Base-by-base conservation (phyloP, 73 alveolate genomes). In the Tetrahymena borealis region DNA sequence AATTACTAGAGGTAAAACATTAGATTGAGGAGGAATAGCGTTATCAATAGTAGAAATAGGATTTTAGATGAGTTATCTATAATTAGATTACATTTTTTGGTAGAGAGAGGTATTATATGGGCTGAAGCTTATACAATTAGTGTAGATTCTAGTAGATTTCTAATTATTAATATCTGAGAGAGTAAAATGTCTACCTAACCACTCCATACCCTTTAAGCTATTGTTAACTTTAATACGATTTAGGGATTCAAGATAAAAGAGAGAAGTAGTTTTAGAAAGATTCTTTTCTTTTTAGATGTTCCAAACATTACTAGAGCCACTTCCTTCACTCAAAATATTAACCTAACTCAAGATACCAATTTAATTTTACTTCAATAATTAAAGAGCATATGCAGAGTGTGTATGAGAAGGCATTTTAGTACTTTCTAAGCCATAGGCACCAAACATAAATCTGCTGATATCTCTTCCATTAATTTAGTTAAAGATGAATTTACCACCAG, bases 401-500 rank as follows among this genome's bases (percentile, higher is more conserved):
- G 91, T 79, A n/a, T 79, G 43, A 4, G 91, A 18, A 36, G 40
- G 43, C 91, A 79, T 79, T 10, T 79, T 79, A 36, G 91, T 24
- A 11, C 33, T 36, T 39, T 95, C 97, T 78, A 95, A 15, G 0
- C 90, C 28, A 39, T 95, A 95, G 11, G 96, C 95, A 9, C 98
- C 98, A 41, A 79, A 91, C 79, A 95, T 43, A 43, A 90, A 95
- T 39, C 95, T 95, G 42, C 94, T 60, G 36, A 95, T 78, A 7
- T 95, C 98, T 60, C 91, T 95, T 20, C 98, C 98, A 28, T 60
- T 91, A 39, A 78, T 93, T 8, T 79, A 42, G 24, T 94, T 90
- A 15, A 95, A 78, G 32, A 93, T 93, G 94, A 95, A 95, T 42
- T 91, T 79, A 6, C 95, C 95, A 4, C 98, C 98, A 32, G 98